A percentile compares a stretch with the other conserved stretches of the same genome.
Conservation (phyloP, 176 grass and related monocot genomes). For the Oryza officinalis region DNA sequence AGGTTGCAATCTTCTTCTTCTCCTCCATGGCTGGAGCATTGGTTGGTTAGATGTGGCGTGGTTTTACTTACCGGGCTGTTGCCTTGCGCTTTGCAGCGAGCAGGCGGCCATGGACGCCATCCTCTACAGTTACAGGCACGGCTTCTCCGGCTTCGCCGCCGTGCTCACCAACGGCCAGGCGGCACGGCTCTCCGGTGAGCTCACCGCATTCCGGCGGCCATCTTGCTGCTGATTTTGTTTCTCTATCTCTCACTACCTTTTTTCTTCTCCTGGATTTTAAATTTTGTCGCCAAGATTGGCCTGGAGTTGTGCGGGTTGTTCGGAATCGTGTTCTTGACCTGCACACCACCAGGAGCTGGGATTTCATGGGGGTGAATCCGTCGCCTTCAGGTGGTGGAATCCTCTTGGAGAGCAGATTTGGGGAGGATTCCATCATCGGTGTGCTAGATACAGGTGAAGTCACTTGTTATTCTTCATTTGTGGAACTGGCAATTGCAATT, state of each 20-base stretch:
- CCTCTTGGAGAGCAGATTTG: conserved; percentile 61
- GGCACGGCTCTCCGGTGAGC: conserved; percentile 59
- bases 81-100: conserved; percentile 51
- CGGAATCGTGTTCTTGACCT: conserved; percentile 78
- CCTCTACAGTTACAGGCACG: conserved; percentile 91
- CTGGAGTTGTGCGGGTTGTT: conserved; percentile 76
- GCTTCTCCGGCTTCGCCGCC: conserved; percentile 96
- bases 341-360: conserved; percentile 96
- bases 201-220: neutral
- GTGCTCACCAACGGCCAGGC: conserved; percentile 67
- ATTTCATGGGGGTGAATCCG: conserved; percentile 74
- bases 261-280: neutral
- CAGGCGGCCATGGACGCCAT: conserved; percentile 65
- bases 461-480: neutral
- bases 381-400: conserved; percentile 37
- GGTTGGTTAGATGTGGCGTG: neutral
- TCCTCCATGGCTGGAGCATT: neutral
- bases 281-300: conserved; percentile 52
- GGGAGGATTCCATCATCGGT: conserved; percentile 81
- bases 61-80: neutral
- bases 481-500: neutral
- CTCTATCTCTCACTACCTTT: neutral
- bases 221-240: conserved; percentile 7
- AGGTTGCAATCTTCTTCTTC: conserved; percentile 48
- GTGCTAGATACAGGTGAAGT: conserved; percentile 81